Evolutionary conservation across 495 filamentous ascomycete species (phyloP).

Genomic region (Glutinoglossum americanum): DNA sequence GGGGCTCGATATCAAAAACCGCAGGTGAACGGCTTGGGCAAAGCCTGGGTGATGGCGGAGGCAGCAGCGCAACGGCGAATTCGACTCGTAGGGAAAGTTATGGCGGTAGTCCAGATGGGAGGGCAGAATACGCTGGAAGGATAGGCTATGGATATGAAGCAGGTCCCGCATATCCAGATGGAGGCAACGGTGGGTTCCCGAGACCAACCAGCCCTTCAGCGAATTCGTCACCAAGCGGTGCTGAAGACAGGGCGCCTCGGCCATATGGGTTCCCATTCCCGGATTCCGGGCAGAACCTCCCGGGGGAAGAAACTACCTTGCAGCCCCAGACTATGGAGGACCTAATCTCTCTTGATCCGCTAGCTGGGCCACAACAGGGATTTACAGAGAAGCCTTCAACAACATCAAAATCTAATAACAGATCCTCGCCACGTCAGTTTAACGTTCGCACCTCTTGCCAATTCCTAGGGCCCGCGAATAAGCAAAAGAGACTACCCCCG

Average conservation of each 20-base stretch:
- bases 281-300: background rate
- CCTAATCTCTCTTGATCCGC: constrained; percentile 6
- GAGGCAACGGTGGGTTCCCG: background rate
- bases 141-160: background rate
- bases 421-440: constrained; percentile 4
- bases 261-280: background rate
- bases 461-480: background rate
- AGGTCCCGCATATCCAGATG: background rate
- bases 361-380: constrained; percentile 6
- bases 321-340: constrained; percentile 7
- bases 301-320: background rate
- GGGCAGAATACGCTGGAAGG: background rate
- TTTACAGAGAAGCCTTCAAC: background rate
- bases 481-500: background rate
- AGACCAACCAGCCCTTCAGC: background rate
- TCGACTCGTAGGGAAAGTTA: constrained; percentile 9
- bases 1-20: constrained; percentile 33
- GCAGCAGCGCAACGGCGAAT: constrained; percentile 8
- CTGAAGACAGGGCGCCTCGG: background rate
- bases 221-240: background rate
- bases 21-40: constrained; percentile 11
- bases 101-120: constrained; percentile 16
- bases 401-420: background rate
- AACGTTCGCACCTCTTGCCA: background rate
- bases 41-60: constrained; percentile 6